Evolutionary conservation across 2,329 filamentous ascomycete species (phyloP), one percentile per base, ranked within the genome.

Genomic region (Colletotrichum euphorbiae): DNA sequence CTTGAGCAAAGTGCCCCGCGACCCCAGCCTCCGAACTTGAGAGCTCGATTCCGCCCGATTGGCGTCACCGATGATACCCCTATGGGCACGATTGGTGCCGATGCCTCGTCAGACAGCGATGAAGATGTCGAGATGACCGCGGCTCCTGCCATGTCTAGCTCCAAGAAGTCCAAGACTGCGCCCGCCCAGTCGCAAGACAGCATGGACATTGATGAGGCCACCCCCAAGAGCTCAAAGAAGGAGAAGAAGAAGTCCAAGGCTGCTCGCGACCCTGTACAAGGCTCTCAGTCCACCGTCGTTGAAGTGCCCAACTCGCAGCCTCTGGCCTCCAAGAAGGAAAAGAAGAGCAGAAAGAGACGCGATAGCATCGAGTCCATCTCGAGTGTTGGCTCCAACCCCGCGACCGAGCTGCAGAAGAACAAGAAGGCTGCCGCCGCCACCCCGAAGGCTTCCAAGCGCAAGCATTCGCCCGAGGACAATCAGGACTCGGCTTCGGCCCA

Each of bases 1-100:
- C 83, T 54, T 4, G 80, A 84, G 64, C 48, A 87, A 82, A 67
- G 77, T 83, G 46, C 42, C 1, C 81, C 88, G 55, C 86, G 90
- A 67, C 82, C 86, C 51, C 92, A 94, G 76, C 91, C 92, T 1
- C 83, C 86, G 73, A 90, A 89, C 6, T 80, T 94, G 61, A 88
- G 85, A 73, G 86, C 89, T 77, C 87, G 91, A 38, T 93, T 87
- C 77, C 85, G 85, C 61, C 91, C 91, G 1, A 86, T 91, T 50
- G 91, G 91, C 31, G 82, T 87, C 48, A 71, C 80, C 8, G 13
- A 55, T 59, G 74, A 73, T 66, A 74, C 72, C 21, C 67, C 76
- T 33, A 73, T 76, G 72, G 75, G 73, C 50, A 75, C 70, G 13
- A 84, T 84, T 71, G 83, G 83, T 4, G 67, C 73, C 11, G 82